Evolutionary conservation across 371 early-diverging fungal species (phyloP).

Genomic region (Apophysomyces variabilis): DNA sequence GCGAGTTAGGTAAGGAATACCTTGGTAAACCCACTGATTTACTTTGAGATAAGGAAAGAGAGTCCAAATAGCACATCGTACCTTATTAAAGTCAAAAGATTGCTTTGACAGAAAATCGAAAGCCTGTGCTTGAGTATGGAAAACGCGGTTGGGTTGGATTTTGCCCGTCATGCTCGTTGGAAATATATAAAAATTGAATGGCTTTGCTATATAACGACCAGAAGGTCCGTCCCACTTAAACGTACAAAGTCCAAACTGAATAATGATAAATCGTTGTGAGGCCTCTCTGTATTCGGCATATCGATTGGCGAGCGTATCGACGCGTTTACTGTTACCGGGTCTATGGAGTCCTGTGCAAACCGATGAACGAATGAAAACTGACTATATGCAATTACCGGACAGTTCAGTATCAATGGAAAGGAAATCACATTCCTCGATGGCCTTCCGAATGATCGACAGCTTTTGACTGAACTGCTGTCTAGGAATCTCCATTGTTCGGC

Average conservation of each 20-base stretch:
- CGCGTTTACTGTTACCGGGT: conserved; percentile 33
- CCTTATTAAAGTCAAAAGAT: conserved; percentile 85
- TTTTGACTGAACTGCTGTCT: conserved; percentile 64
- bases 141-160: conserved; percentile 67
- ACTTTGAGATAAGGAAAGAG: not conserved
- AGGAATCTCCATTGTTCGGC: conserved; percentile 74
- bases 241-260: conserved; percentile 84
- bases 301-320: conserved; percentile 63
- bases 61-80: not conserved
- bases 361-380: not conserved
- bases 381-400: conserved; percentile 61
- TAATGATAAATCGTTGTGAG: conserved; percentile 63
- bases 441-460: conserved; percentile 61
- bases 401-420: conserved; percentile 89
- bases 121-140: conserved; percentile 70
- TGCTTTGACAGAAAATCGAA: conserved; percentile 80
- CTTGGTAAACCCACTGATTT: conserved; percentile 65
- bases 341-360: conserved; percentile 42
- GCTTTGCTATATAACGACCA: conserved; percentile 73
- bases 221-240: conserved; percentile 68
- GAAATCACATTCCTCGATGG: conserved; percentile 77
- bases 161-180: conserved; percentile 67
- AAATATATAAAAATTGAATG: conserved; percentile 91
- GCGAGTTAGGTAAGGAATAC: conserved; percentile 75
- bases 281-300: conserved; percentile 68